Percentiles rank a stretch among this genome's conserved stretches.
Conservation (phyloP, 2,329 filamentous ascomycete genomes). For the Beauveria pseudobassiana region DNA sequence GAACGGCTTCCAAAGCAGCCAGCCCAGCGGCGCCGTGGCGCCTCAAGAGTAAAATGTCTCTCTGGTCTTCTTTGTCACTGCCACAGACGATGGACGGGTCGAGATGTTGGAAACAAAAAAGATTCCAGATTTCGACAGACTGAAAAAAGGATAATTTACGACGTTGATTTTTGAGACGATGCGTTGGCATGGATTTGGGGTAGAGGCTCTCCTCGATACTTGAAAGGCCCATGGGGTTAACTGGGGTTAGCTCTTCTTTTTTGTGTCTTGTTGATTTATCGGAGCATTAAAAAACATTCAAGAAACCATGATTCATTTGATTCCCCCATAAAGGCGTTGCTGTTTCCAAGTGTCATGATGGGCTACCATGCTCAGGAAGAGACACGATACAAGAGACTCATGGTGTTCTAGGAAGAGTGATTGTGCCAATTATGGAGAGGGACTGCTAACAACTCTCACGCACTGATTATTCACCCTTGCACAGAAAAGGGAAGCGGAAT, state of each 20-base stretch:
- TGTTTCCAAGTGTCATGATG: neutral
- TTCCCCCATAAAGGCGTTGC: neutral
- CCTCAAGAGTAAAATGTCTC: slow-evolving; percentile 29
- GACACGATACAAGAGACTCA: no score
- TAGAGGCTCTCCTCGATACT: neutral
- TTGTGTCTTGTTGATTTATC: slow-evolving; percentile 1
- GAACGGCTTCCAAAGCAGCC: slow-evolving; percentile 94
- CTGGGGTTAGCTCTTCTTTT: slow-evolving; percentile 1
- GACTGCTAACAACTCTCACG: no score
- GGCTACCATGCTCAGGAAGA: neutral
- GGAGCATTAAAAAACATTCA: slow-evolving; percentile 9
- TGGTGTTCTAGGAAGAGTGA: no score
- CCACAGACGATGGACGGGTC: neutral
- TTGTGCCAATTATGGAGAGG: no score
- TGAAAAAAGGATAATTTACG: slow-evolving; percentile 14
- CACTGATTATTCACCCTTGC: no score
- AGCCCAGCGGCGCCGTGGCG: slow-evolving; percentile 75
- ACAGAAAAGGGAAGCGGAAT: no score
- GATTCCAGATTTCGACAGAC: neutral
- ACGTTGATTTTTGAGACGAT: neutral
- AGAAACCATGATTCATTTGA: neutral
- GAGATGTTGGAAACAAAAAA: neutral
- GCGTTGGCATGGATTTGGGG: neutral
- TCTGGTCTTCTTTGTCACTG: neutral
- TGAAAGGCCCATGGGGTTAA: neutral